Conservation (phyloP, 306 rosid genomes). For the Hippophae gyantsensis region DNA sequence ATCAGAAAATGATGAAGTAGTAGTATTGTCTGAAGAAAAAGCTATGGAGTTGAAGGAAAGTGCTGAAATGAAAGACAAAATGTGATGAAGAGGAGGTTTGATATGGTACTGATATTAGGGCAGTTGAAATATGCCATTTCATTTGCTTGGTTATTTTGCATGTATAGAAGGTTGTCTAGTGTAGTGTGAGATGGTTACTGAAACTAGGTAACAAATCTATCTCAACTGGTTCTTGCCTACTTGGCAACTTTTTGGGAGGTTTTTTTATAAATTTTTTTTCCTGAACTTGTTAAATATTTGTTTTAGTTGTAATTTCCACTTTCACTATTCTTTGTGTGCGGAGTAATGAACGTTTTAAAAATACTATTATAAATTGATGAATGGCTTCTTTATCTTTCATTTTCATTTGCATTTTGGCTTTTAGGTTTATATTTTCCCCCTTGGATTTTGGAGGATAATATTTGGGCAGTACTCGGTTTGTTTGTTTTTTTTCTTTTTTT, state of each 20-base stretch:
- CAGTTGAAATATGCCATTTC: not conserved
- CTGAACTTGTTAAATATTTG: not conserved
- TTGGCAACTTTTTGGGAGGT: slow-evolving; percentile 1
- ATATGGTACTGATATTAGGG: not conserved
- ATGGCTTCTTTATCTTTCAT: no score
- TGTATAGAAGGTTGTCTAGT: not conserved
- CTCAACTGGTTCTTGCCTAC: not conserved
- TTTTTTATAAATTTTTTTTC: not conserved
- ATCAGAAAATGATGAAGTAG: no score
- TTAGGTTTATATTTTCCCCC: no score
- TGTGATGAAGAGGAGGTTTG: not conserved
- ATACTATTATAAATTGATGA: not conserved
- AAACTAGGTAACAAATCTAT: not conserved
- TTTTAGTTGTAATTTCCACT: not conserved
- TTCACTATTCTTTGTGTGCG: not conserved
- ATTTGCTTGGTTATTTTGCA: no score
- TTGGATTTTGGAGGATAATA: no score
- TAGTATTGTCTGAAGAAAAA: not conserved
- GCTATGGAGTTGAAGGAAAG: slow-evolving; percentile 2
- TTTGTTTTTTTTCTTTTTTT: no score
- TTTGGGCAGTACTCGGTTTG: no score
- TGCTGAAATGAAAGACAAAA: not conserved
- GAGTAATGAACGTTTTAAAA: not conserved
- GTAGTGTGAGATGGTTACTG: not conserved
- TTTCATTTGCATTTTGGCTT: no score